A percentile compares a stretch with the other conserved stretches of the same genome.
Evolutionary conservation across 768 basidiomycete species (phyloP).

Genomic region (Saitozyma podzolica): DNA sequence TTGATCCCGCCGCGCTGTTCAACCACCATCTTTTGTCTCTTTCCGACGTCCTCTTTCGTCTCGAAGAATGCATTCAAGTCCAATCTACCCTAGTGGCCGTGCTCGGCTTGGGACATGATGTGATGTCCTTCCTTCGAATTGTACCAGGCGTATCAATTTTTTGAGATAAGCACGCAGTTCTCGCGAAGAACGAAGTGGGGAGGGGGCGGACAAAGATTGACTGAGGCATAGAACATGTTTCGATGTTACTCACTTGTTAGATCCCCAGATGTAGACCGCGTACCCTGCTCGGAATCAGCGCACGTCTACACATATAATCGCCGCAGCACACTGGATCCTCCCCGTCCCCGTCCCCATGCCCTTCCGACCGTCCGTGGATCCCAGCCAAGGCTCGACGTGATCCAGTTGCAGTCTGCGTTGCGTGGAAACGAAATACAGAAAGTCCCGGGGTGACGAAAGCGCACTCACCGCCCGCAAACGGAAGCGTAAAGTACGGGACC

Average conservation of each 20-base stretch:
- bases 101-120: slow-evolving; percentile 30
- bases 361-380: too few species aligned
- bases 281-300: slow-evolving; percentile 60
- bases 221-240: not conserved
- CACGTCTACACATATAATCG: too few species aligned
- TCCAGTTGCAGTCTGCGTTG: too few species aligned
- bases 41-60: not conserved
- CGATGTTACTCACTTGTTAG: slow-evolving; percentile 54
- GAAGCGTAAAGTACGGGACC: slow-evolving; percentile 73
- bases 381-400: too few species aligned
- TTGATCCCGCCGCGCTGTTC: too few species aligned
- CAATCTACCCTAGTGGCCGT: slow-evolving; percentile 24
- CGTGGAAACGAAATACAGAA: not conserved
- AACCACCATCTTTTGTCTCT: too few species aligned
- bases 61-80: slow-evolving; percentile 14
- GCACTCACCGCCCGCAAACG: slow-evolving; percentile 72
- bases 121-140: slow-evolving; percentile 52
- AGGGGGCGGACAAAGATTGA: not conserved
- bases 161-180: not conserved
- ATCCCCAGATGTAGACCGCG: slow-evolving; percentile 76
- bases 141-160: slow-evolving; percentile 43
- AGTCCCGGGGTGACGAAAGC: not conserved
- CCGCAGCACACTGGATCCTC: too few species aligned
- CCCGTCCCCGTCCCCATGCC: too few species aligned
- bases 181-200: not conserved